Evolutionary conservation across 2,329 filamentous ascomycete genomes (phyloP).

Genomic region (Pochonia chlamydosporia): DNA sequence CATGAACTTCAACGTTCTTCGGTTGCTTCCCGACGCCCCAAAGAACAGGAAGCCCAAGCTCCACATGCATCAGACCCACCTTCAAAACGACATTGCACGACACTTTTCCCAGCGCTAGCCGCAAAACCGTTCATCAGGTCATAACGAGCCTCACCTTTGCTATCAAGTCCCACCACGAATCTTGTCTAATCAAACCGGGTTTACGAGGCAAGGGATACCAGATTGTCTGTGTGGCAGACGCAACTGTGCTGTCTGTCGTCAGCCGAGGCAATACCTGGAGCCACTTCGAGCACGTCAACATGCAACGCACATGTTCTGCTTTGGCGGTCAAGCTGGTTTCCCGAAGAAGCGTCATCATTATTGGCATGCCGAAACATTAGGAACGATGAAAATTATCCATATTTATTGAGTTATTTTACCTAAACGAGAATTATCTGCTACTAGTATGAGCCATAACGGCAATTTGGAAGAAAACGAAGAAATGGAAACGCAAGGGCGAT

Average conservation of each 20-base stretch:
- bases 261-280: background rate
- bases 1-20: too few species aligned
- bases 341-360: background rate
- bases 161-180: too few species aligned
- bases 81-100: background rate
- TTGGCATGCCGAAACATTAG: too few species aligned
- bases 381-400: too few species aligned
- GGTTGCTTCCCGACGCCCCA: background rate
- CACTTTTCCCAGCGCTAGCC: background rate
- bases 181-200: background rate
- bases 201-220: background rate
- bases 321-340: background rate
- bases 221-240: background rate
- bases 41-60: background rate
- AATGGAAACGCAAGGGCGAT: background rate
- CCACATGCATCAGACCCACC: background rate
- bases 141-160: background rate
- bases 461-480: background rate
- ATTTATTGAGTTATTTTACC: too few species aligned
- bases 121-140: background rate
- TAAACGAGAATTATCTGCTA: too few species aligned
- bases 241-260: background rate
- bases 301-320: slow-evolving; percentile 1
- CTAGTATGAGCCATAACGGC: too few species aligned
- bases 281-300: background rate